Evolutionary conservation across 2,329 filamentous ascomycete species (phyloP).

Genomic region (Diaporthe sp.): DNA sequence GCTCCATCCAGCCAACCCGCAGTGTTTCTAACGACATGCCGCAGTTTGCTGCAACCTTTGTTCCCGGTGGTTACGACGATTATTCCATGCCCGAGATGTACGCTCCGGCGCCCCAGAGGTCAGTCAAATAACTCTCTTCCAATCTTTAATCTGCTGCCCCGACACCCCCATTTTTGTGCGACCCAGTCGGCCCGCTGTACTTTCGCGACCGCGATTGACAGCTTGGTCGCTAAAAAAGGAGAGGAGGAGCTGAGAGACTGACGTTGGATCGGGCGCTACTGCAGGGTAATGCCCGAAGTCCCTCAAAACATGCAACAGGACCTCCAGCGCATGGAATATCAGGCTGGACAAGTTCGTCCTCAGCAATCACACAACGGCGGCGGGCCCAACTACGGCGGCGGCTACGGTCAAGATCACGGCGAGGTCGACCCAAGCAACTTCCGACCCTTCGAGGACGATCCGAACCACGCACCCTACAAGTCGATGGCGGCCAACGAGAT

Average conservation of each 20-base stretch:
- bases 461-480: conserved; percentile 50
- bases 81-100: conserved; percentile 73
- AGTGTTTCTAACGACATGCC: conserved; percentile 56
- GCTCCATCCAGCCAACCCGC: conserved; percentile 46
- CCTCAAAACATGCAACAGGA: conserved; percentile 97
- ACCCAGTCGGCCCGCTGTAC: conserved; percentile 32
- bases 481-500: conserved; percentile 62
- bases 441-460: conserved; percentile 56
- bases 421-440: conserved; percentile 54
- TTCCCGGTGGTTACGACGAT: conserved; percentile 69
- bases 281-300: conserved; percentile 93
- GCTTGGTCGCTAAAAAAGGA: conserved; percentile 36
- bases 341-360: conserved; percentile 69
- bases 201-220: conserved; percentile 29
- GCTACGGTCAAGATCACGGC: conserved; percentile 54
- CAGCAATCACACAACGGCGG: conserved; percentile 48
- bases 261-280: conserved; percentile 51
- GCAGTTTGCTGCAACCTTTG: conserved; percentile 68
- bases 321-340: conserved; percentile 89
- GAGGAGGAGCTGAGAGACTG: conserved; percentile 48
- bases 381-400: conserved; percentile 45
- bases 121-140: conserved; percentile 45
- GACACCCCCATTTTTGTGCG: conserved; percentile 33
- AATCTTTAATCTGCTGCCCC: conserved; percentile 22
- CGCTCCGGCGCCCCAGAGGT: conserved; percentile 70